Base-by-base conservation (phyloP, 148 eudicot genomes). In the Limonium bicolor region DNA sequence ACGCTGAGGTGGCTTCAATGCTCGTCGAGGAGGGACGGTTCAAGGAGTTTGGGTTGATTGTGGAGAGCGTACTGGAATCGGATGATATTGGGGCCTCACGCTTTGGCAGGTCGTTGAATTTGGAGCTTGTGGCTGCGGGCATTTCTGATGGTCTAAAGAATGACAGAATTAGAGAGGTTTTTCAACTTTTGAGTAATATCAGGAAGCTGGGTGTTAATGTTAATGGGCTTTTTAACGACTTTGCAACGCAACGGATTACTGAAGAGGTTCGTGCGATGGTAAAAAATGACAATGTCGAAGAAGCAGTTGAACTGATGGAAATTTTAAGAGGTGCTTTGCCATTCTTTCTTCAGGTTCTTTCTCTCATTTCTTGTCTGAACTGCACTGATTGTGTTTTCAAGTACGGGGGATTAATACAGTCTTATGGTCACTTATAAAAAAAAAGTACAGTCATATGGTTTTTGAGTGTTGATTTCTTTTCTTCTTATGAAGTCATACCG, bases 311-410 rank as follows among this genome's bases (percentile, higher is more conserved):
- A 15, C 46, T 79, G 19, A 50, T 79, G 70, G 86, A 87, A 59
- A 37, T 53, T 13, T 67, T 87, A 15, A 48, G 69, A 23, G 96
- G 94, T 82, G 59, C n/a, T n/a, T n/a, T n/a, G n/a, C n/a, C n/a
- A n/a, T n/a, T n/a, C n/a, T n/a, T n/a, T n/a, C n/a, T n/a, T n/a
- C n/a, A n/a, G 11, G 1, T 9, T 31, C 53, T 17, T 17, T 13
- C 0, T n/a, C 3, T 10, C 10, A 47, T 36, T 34, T 20, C 0
- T 39, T 62, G 16, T 17, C 21, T 24, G 8, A 22, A 22, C 3
- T 9, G 25, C 25, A n/a, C n/a, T n/a, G n/a, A n/a, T n/a, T n/a
- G n/a, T n/a, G n/a, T n/a, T n/a, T n/a, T n/a, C n/a, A n/a, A n/a
- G n/a, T n/a, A n/a, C n/a, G n/a, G n/a, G n/a, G n/a, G n/a, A n/a